Base-by-base conservation (phyloP, 306 rosid species). In the Castanea crenata region DNA sequence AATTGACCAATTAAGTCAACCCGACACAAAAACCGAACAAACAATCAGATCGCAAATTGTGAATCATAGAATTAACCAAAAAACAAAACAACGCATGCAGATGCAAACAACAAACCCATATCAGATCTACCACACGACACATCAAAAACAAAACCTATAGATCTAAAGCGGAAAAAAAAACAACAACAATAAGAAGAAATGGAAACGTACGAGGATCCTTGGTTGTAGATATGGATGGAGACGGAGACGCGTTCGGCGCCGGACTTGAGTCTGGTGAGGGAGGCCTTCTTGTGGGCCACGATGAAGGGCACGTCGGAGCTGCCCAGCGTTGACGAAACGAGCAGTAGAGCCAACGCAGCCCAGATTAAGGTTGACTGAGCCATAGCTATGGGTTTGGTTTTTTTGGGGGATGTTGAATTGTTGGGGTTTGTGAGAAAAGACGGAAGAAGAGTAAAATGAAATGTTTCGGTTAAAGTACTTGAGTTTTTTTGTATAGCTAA, bases 261-360 rank as follows among this genome's bases (percentile, higher is more conserved):
- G 59, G 98, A 84, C 86, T 95, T 95, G 80, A 93, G 92, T 80
- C 99, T 79, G 78, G 83, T 91, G 80, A 95, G 98, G 51, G 97
- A 55, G 44, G 94, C 98, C 92, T 95, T 95, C 98, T 95, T 95
- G 94, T 95, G 92, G 38, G 93, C 92, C 25, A 95, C 83, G 81
- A 95, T 90, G 90, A 95, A 95, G 8, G 99, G 99, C 0, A 83
- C 91, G 38, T 95, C 99, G 0, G 97, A 85, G 91, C 79, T 84
- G 21, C 92, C 96, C n/a, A 80, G 81, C 1, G 91, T 76, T 14
- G 77, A 74, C 34, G 89, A 78, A 2, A 91, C 49, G 57, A 91
- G 62, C 0, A 91, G 55, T 8, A 92, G 80, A 78, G 80, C 85
- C 14, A 91, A 23, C 46, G 90, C 78, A 29, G 79, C 75, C 1